These are phyloP conservation scores for Talaromyces adpressus DNA, from an alignment of 495 filamentous ascomycete species.

Conservation along the genomic window DNA sequence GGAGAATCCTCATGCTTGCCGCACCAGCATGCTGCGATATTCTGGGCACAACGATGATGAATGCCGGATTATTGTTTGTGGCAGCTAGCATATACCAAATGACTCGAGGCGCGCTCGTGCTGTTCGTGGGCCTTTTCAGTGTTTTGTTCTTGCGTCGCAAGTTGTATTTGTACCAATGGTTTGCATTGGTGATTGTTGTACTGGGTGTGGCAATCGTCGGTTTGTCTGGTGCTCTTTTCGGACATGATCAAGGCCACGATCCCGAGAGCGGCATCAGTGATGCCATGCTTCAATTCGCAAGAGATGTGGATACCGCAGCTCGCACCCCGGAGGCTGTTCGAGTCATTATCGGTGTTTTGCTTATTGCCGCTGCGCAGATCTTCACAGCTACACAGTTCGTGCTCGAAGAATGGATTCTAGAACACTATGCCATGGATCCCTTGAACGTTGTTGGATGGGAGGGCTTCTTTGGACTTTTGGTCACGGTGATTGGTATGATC, in stretches of 20 bases:
- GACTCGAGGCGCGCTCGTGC: constrained; percentile 87
- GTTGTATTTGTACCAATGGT: constrained; percentile 81
- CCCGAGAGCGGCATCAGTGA: constrained; percentile 19
- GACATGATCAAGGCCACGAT: constrained; percentile 49
- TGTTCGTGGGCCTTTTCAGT: constrained; percentile 94
- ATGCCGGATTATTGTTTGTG: constrained; percentile 87
- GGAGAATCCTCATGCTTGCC: constrained; percentile 68
- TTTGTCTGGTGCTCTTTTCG: constrained; percentile 74
- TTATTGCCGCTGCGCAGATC: constrained; percentile 91
- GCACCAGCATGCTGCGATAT: constrained; percentile 92
- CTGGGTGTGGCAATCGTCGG: constrained; percentile 85
- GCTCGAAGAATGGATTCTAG: constrained; percentile 87
- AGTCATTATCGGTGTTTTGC: constrained; percentile 72
- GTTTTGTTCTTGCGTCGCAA: constrained; percentile 78
- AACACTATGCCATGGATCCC: constrained; percentile 82
- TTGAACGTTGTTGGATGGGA: constrained; percentile 95
- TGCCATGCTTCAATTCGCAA: constrained; percentile 18
- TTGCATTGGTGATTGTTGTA: constrained; percentile 78
- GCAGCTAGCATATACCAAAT: constrained; percentile 97
- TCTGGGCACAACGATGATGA: constrained; percentile 92
- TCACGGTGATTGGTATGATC: constrained; percentile 73
- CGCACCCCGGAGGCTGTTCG: constrained; percentile 54
- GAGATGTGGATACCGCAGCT: constrained; percentile 19
- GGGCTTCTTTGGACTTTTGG: constrained; percentile 82
- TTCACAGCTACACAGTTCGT: constrained; percentile 97